A percentile compares a stretch with the other conserved stretches of the same genome.
Evolutionary conservation across 225 moss, liverwort and hornwort genomes (phyloP).

Genomic region (Thuidium tamariscinum): DNA sequence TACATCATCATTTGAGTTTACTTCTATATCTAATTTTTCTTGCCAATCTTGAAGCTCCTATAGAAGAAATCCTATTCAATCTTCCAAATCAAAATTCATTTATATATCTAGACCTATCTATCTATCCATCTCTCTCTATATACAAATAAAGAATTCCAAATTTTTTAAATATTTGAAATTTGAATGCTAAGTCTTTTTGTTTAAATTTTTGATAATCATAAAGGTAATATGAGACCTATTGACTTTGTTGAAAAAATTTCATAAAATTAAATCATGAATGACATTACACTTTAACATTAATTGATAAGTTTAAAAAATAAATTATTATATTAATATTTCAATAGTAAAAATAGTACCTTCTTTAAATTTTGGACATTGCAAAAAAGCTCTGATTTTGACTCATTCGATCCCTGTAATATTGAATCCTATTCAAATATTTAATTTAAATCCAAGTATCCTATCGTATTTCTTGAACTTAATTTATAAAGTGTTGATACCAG

Average conservation of each 20-base stretch:
- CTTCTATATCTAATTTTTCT: constrained; percentile 56
- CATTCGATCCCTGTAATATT: constrained; percentile 35
- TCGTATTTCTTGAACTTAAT: not conserved
- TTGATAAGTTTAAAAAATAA: not conserved
- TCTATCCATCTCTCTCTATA: no score
- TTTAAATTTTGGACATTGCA: constrained; percentile 58
- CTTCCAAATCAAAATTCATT: not conserved
- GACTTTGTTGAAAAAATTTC: not conserved
- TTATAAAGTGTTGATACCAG: no score
- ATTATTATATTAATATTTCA: not conserved
- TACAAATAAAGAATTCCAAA: no score
- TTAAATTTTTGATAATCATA: not conserved
- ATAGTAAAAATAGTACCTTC: constrained; percentile 4
- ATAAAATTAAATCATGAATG: not conserved
- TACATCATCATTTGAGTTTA: constrained; percentile 39
- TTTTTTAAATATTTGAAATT: not conserved
- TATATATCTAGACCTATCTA: no score
- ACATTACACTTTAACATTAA: not conserved
- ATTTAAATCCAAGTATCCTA: no score
- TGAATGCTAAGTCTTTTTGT: not conserved
- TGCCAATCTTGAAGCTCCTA: constrained; percentile 75
- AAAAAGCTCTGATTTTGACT: constrained; percentile 42
- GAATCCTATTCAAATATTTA: not conserved
- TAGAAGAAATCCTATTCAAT: not conserved
- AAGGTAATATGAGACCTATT: no score